Base-by-base conservation (phyloP, 768 basidiomycete species). In the Cantharellus anzutake region DNA sequence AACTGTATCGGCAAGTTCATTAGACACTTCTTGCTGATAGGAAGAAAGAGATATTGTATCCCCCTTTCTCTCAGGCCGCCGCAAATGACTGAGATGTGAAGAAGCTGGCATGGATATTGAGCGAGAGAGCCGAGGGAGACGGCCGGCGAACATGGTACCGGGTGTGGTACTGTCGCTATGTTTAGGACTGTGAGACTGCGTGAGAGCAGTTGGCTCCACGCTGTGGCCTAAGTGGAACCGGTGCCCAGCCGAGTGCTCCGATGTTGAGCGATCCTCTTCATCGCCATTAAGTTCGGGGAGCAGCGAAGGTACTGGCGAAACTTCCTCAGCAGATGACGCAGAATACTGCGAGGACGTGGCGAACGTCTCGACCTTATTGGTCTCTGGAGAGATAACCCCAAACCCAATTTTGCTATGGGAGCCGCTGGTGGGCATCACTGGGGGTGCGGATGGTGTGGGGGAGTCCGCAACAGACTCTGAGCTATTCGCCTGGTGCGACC, bases 1-100 rank as follows among this genome's bases (percentile, higher is more conserved):
- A 7, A 91, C 80, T 5, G 84, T 83, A 70, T 96, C 93, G 7
- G 93, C 90, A 11, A 96, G 76, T 70, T 97, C 92, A 38, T 85
- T 71, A 0, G 90, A 88, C 59, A 93, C 73, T 61, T 86, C 84
- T 51, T 78, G 35, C 38, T 59, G 58, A 44, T 67, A 58, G 61
- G 65, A 60, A 50, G 65, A 60, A 61, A 63, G 58, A 63, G 64
- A 60, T 42, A 60, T 39, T 44, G 50, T 4, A 64, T 60, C 44
- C 35, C 11, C 52, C 11, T 7, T 7, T 11, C 7, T 11, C 11
- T 7, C 52, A 4, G 89, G 90, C 66, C 90, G 82, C 65, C 76
- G 78, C 37, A 92, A 74, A 62, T 81, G 78, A 50, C 78, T 78
- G n/a, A 92, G 78, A 68, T 88, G 84, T 11, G 80, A 78, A 7